phyloP scores from a whole-genome alignment of 2,329 filamentous ascomycete species.

The Aspergillus ochraceus region DNA sequence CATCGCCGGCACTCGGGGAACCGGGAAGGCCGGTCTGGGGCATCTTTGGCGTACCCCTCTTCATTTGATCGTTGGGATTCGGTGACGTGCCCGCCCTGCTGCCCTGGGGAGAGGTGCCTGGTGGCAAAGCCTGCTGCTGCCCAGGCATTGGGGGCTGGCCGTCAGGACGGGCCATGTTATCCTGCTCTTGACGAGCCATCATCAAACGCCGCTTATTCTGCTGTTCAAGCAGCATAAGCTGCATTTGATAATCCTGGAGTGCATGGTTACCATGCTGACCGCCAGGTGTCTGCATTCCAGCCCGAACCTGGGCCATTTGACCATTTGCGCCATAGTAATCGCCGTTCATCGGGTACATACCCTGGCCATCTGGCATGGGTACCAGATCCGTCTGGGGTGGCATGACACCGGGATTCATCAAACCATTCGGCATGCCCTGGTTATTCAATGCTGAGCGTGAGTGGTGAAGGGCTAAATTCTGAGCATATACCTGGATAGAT shows the following conservation, averaged over 20 bases:
- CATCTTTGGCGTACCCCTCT: conserved; percentile 62
- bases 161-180: conserved; percentile 57
- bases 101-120: conserved; percentile 58
- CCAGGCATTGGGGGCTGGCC: conserved; percentile 49
- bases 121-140: conserved; percentile 48
- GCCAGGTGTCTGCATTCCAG: conserved; percentile 41
- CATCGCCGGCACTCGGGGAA: conserved; percentile 58
- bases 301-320: conserved; percentile 53
- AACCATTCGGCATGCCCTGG: conserved; percentile 75
- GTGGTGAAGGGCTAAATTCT: conserved; percentile 80
- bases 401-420: conserved; percentile 64
- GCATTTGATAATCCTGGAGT: conserved; percentile 70
- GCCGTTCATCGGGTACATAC: conserved; percentile 43
- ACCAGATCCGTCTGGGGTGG: conserved; percentile 82
- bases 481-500: conserved; percentile 83
- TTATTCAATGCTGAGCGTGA: conserved; percentile 73
- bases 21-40: conserved; percentile 56
- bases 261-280: conserved; percentile 57
- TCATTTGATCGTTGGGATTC: conserved; percentile 63
- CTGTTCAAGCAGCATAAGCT: conserved; percentile 67
- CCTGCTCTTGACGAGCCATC: conserved; percentile 68
- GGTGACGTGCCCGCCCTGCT: conserved; percentile 60
- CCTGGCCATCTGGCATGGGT: conserved; percentile 64
- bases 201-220: conserved; percentile 68
- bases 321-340: conserved; percentile 60